Percentiles rank a stretch among this genome's conserved stretches.
Evolutionary conservation across 805 yeast species (phyloP).

Genomic region (Nakazawaea ambrosiae): DNA sequence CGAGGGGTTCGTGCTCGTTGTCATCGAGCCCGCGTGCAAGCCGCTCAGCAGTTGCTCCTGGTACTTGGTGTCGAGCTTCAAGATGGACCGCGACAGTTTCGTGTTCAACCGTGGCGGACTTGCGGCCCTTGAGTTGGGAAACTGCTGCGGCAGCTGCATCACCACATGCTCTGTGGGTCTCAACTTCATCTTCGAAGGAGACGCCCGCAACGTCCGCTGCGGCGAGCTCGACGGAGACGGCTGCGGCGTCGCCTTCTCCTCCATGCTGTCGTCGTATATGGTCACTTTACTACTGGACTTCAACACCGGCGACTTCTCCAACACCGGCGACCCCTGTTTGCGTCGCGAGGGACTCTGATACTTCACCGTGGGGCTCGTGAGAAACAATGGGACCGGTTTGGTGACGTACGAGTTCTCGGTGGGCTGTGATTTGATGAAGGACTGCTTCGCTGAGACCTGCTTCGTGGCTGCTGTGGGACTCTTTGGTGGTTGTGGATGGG

Average conservation of each 20-base stretch:
- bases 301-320: background rate
- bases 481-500: no score
- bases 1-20: no score
- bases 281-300: slow-evolving; percentile 2
- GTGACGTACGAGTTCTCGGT: slow-evolving; percentile 8
- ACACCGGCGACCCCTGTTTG: slow-evolving; percentile 1
- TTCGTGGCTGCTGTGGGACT: slow-evolving; percentile 12
- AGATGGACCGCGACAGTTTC: slow-evolving; percentile 19
- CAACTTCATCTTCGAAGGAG: slow-evolving; percentile 10
- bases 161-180: slow-evolving; percentile 1
- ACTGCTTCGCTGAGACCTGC: slow-evolving; percentile 2
- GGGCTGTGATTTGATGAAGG: slow-evolving; percentile 8
- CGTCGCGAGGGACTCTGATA: slow-evolving; percentile 9
- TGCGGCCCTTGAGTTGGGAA: background rate
- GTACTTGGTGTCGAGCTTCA: slow-evolving; percentile 16
- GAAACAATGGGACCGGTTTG: slow-evolving; percentile 10
- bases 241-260: slow-evolving; percentile 3
- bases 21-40: no score
- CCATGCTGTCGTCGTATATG: slow-evolving; percentile 2
- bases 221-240: slow-evolving; percentile 2
- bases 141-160: slow-evolving; percentile 2
- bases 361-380: slow-evolving; percentile 9
- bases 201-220: slow-evolving; percentile 4
- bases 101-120: slow-evolving; percentile 7
- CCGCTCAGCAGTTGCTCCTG: slow-evolving; percentile 11